Evolutionary conservation across 2,329 filamentous ascomycete species (phyloP), one percentile per base, ranked within the genome.

Genomic region (Botrytis tulipae): DNA sequence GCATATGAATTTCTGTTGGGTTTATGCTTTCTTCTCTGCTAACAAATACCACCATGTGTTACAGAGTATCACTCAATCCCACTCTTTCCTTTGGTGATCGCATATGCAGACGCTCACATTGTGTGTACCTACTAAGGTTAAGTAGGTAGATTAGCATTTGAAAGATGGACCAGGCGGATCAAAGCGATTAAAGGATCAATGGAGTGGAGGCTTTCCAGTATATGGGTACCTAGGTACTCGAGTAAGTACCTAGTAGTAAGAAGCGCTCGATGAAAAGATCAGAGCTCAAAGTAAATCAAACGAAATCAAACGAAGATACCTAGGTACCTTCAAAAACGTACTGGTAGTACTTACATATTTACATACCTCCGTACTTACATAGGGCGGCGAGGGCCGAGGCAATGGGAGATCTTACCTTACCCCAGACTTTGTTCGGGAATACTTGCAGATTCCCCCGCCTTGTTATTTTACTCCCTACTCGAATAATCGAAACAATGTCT

Each of bases 371-470:
- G 10, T 10, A 48, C 46, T 48, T 10, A 4, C 46, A 48, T 66
- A 66, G 42, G 7, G 42, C 42, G 35, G 65, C 65, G 65, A 54
- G 51, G 46, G 46, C 66, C 66, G 66, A 69, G 66, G 66, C 66
- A 42, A 69, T 57, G 54, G 29, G 44, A 51, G 29, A 37, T 66
- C 51, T 57, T 57, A 29, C 51, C 63, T 66, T 74, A 68, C 75
- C 74, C 74, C 75, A 76, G 75, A 65, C 73, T 74, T 42, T 59
- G 16, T 74, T 72, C 66, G 71, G 59, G 37, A 29, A 60, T 32
- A 48, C 48, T 46, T 68, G 25, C 57, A 66, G 62, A 68, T 63
- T 70, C 35, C 48, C 48, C 48, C 48, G 48, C 48, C 35, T 42
- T 42, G 10, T 20, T 16, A 42, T 25, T 16, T 54, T 22, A 61